These are phyloP conservation scores for Heterobasidion annosum DNA, from an alignment of 1,284 basidiomycete species.

Conservation along the genomic window DNA sequence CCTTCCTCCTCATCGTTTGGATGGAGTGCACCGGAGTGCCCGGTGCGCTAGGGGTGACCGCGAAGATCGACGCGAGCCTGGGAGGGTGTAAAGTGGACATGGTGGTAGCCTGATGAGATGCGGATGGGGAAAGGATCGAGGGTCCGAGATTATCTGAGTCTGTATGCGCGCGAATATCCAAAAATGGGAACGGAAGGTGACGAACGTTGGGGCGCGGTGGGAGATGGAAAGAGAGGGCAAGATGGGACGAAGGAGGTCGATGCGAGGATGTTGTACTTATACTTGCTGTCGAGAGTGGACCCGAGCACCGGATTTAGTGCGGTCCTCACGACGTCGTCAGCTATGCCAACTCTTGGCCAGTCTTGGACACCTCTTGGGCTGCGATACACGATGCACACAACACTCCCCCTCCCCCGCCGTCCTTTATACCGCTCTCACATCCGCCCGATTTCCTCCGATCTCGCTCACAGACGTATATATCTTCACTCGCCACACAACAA, in stretches of 20 bases:
- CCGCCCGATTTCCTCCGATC: too few relatives aligned
- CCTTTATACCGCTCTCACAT: too few relatives aligned
- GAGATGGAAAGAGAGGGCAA: background rate
- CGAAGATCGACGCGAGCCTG: slow-evolving; percentile 62
- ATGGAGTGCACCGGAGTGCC: slow-evolving; percentile 83
- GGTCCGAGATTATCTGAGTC: slow-evolving; percentile 6
- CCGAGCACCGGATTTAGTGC: slow-evolving; percentile 1
- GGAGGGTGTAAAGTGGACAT: slow-evolving; percentile 55
- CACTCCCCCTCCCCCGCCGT: too few relatives aligned
- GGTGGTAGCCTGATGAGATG: slow-evolving; percentile 17
- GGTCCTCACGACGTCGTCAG: background rate
- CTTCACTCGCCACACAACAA: background rate
- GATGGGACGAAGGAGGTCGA: background rate
- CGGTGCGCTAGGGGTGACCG: slow-evolving; percentile 62
- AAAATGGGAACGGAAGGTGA: slow-evolving; percentile 2
- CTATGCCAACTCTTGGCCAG: background rate
- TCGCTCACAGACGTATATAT: too few relatives aligned
- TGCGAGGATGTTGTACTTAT: too few relatives aligned
- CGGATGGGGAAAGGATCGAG: slow-evolving; percentile 2
- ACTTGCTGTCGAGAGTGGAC: background rate
- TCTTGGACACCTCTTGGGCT: background rate
- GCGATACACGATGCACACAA: too few relatives aligned
- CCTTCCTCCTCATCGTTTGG: slow-evolving; percentile 84
- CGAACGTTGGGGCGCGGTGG: background rate
- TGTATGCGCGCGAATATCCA: slow-evolving; percentile 1